Percentiles rank a stretch among this genome's conserved stretches.
These are phyloP conservation scores for Fennellomyces sp. DNA, from an alignment of 371 early-diverging fungal species.

Conservation along the genomic window DNA sequence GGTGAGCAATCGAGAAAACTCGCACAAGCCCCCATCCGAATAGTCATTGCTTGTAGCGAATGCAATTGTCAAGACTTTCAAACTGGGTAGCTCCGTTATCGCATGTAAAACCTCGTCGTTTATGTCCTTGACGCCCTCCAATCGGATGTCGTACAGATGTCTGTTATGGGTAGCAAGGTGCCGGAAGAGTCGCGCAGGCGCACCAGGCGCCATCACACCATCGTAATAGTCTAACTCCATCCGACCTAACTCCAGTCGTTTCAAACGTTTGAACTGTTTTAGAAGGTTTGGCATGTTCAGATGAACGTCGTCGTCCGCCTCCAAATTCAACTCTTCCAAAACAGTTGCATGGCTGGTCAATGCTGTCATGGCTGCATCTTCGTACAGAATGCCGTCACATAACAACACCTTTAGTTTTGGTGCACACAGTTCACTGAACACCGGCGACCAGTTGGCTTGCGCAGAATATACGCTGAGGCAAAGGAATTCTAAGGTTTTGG, in stretches of 20 bases:
- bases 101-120: no score
- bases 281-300: not conserved
- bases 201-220: no score
- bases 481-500: not conserved
- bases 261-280: not conserved
- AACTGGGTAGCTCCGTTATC: no score
- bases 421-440: not conserved
- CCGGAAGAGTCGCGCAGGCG: no score
- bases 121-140: no score
- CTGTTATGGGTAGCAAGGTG: no score
- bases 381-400: not conserved
- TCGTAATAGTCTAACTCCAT: not conserved
- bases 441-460: not conserved
- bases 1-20: no score
- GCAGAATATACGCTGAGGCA: not conserved
- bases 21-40: no score
- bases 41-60: no score
- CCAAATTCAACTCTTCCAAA: not conserved
- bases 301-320: not conserved
- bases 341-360: not conserved
- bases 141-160: no score
- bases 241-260: not conserved
- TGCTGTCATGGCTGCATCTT: not conserved
- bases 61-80: no score
- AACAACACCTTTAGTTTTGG: not conserved